Evolutionary conservation across 495 filamentous ascomycete species (phyloP), one percentile per base, ranked within the genome.

Genomic region (Pyronema omphalodes): DNA sequence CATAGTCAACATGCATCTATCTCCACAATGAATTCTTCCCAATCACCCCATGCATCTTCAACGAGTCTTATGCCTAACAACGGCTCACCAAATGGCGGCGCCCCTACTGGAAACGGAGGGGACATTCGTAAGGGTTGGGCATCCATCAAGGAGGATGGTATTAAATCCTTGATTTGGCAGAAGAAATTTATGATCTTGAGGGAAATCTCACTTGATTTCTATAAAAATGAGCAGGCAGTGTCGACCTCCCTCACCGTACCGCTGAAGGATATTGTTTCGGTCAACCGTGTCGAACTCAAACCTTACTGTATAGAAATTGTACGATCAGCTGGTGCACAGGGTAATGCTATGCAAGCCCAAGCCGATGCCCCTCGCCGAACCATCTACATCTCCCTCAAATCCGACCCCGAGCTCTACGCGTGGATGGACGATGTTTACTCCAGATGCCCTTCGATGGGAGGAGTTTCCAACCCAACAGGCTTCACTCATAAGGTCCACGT

Each of bases 351-450:
- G 52, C 69, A 70, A 9, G 79, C 73, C 19, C 71, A 67, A 1
- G 74, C 79, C n/a, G 88, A 95, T 62, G 79, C 84, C 35, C 75
- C 83, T 3, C 80, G 81, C 35, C 85, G 84, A 60, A 83, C 81
- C 8, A 73, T 94, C 39, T 83, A 86, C 23, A 87, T 93, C 58
- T 84, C 84, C 64, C 84, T 96, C 58, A 93, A 93, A 64, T 81
- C 77, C 17, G 93, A 96, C 57, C 88, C 93, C 59, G 91, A 98
- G 58, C 78, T 95, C 37, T 98, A 98, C 65, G 86, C 93, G 51
- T 98, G 91, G 91, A 93, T 94, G 55, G 91, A 98, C 66, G 83
- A 84, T 66, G 91, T 98, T 57, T 95, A 94, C 65, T 85, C 86
- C 55, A 82, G 91, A 56, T 95, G 88, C 65, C 91, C 91, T 1